Evolutionary conservation across 768 basidiomycete species (phyloP), one percentile per base, ranked within the genome.

Genomic region (Podaxis mareebaensis): DNA sequence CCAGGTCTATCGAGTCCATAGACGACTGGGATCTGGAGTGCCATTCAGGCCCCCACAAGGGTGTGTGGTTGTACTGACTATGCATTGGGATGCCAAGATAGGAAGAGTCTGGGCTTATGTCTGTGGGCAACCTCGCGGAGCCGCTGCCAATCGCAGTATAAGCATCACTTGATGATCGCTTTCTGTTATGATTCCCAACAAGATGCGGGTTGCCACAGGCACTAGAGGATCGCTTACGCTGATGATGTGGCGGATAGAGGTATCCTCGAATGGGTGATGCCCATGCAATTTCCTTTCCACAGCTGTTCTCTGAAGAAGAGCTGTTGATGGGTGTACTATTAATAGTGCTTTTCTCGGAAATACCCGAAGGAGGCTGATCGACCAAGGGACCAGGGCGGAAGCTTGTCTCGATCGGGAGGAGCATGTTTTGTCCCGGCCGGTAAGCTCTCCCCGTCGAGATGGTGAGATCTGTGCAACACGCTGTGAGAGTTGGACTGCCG

Each of bases 281-380:
- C 61, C 53, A 62, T 11, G 39, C 40, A 39, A 20, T 36, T 22
- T 42, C 54, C 30, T n/a, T 30, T 22, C 22, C 30, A 51, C n/a
- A 49, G 22, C 30, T 39, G 8, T 15, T 51, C n/a, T 63, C 44
- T 17, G 46, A 30, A 36, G 39, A 56, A 39, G 53, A 57, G 54
- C 53, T 49, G 44, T 38, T n/a, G 36, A 57, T 22, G 42, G 46
- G 36, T 10, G 54, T 55, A 54, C 54, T 63, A 57, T 51, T 63
- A 36, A 56, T 63, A 57, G 61, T 56, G 24, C 54, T 57, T 12
- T 26, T 46, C 5, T 63, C 61, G 48, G 61, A 56, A 36, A 63
- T 8, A 4, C n/a, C 53, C 53, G 61, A 62, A 6, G 38, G 53
- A 17, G 53, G 53, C n/a, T 51, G 44, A 40, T 49, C 53, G 26